Evolutionary conservation across 2,329 filamentous ascomycete genomes (phyloP), one percentile per base, ranked within the genome.

Genomic region (Simplicillium sp.): DNA sequence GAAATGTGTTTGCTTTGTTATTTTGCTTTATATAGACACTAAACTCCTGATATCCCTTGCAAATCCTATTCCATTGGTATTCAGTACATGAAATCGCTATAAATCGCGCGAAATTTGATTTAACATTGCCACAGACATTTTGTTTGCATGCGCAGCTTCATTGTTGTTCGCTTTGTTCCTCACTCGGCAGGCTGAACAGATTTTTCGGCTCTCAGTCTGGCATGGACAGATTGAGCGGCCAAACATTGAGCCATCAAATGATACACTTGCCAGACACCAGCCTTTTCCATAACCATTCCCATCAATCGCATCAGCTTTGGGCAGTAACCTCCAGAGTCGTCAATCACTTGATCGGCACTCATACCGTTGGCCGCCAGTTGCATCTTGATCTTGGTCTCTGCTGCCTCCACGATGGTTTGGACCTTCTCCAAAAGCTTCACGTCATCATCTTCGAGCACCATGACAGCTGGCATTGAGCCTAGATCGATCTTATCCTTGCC

Each of bases 391-490:
- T 94, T 95, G 54, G 77, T 70, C 58, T 95, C 87, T 9, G 87
- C 80, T 46, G 77, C 83, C 29, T 73, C 67, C 33, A 96, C 65
- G 9, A 97, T 82, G 47, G 87, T 82, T 49, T 84, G 77, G 17
- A 96, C 80, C 64, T 94, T 95, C 35, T 77, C 72, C 7, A 97
- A 66, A 2, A 97, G 70, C 59, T 90, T 90, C 48, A 84, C 75
- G 50, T 98, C 90, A 55, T 97, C 90, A 14, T 92, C 86, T 54
- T 96, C 89, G 1, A 97, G 71, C 4, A 96, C 74, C 78, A 96
- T 87, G 42, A 94, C 84, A 2, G 82, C 87, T 3, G 88, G 87
- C 7, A 94, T 84, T 50, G 89, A 82, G 1, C 72, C 70, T 39
- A 87, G 73, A 52, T 96, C 87, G 29, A 92, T 77, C 0, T 84